phyloP scores from a whole-genome alignment of 2,329 filamentous ascomycete species.

The Fusarium bactridioides region DNA sequence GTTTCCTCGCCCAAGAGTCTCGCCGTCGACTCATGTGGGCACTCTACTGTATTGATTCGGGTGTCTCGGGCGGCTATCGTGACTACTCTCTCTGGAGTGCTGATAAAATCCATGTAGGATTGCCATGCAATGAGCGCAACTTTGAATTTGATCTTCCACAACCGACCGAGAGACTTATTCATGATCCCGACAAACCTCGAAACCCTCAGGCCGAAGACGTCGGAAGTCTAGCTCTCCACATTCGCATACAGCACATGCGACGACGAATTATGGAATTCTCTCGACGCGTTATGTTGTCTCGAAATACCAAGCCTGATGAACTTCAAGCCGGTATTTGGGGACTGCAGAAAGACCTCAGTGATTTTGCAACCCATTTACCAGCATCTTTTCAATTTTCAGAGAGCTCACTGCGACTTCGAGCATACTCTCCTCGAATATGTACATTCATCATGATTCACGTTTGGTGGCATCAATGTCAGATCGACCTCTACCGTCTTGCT shows the following conservation, averaged over 20 bases:
- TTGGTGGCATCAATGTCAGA: conserved; percentile 67
- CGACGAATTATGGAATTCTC: conserved; percentile 63
- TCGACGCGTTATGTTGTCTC: conserved; percentile 50
- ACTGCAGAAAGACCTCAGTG: conserved; percentile 58
- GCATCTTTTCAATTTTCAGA: conserved; percentile 66
- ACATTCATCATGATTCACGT: conserved; percentile 68
- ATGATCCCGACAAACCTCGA: conserved; percentile 50
- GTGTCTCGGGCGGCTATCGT: conserved; percentile 53
- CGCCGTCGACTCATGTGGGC: conserved; percentile 55
- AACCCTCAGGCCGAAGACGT: conserved; percentile 57
- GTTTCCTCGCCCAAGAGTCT: conserved; percentile 53
- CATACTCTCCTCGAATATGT: conserved; percentile 64
- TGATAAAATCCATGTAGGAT: conserved; percentile 52
- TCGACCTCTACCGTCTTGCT: conserved; percentile 63
- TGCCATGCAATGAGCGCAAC: conserved; percentile 55
- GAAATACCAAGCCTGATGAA: conserved; percentile 53
- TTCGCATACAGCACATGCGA: conserved; percentile 64
- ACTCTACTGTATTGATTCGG: conserved; percentile 53
- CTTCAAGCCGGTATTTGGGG: conserved; percentile 55
- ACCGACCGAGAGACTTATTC: conserved; percentile 60
- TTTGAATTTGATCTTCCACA: conserved; percentile 67
- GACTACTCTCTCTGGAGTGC: conserved; percentile 55
- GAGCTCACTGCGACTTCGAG: conserved; percentile 61
- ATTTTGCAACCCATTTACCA: conserved; percentile 62
- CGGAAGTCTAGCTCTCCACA: conserved; percentile 63